Base-by-base conservation (phyloP, 73 alveolate genomes). In the Paramecium tetraurelia region DNA sequence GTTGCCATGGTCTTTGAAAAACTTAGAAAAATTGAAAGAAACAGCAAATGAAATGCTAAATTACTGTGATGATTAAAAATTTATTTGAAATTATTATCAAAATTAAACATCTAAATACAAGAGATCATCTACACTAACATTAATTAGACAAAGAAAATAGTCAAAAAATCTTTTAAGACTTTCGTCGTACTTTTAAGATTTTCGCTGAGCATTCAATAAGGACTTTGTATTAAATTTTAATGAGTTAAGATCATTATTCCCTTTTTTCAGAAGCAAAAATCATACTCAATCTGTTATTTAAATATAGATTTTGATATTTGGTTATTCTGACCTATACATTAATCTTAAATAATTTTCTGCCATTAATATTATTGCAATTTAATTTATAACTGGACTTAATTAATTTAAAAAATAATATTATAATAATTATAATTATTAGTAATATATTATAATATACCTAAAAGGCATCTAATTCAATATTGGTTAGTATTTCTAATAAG, bases 51-150 rank as follows among this genome's bases (percentile, higher is more conserved):
- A 63, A 6, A 22, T 63, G 84, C 50, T 63, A 63, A 21, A 63
- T 63, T 63, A 29, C 84, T 63, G 84, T 63, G 84, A 63, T 63
- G 84, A 63, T 12, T 63, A 63, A 63, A 31, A 63, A 63, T 31
- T 2, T 63, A 31, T 14, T 27, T 63, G 84, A 63, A 27, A 31
- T 63, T 22, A 11, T 59, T 7, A 31, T 53, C 31, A 63, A 27
- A 4, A 63, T 63, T 53, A 53, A 50, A 12, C 21, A 16, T 14
- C 18, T 14, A 12, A 12, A 48, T 16, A 48, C 8, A 7, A 40
- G n/a, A 40, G 48, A 48, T 16, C 5, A 48, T 1, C 8, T 16
- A 12, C 16, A 1, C 9, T 53, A 18, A 20, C 6, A 53, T 18
- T 4, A 18, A 53, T 1, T 2, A 53, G 22, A 16, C 14, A 46